Percentiles rank a stretch among this genome's conserved stretches.
phyloP scores from a whole-genome alignment of 768 basidiomycete genomes.

The Psilocybe tampanensis region DNA sequence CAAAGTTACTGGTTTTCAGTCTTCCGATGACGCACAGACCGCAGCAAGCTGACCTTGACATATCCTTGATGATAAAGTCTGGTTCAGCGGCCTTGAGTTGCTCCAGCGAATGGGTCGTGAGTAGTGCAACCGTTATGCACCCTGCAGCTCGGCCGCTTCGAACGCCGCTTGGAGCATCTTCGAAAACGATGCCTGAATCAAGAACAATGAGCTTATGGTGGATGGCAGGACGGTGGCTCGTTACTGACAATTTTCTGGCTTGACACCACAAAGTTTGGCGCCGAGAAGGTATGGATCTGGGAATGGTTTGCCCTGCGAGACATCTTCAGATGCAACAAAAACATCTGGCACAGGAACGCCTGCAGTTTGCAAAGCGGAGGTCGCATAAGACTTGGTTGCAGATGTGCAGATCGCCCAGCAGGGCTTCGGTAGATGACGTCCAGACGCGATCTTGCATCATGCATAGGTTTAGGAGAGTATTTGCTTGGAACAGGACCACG shows the following conservation, averaged over 20 bases:
- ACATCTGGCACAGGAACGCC: conserved; percentile 71
- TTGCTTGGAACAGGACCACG: conserved; percentile 1
- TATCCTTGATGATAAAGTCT: conserved; percentile 71
- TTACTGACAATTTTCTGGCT: conserved; percentile 59
- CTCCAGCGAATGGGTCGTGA: conserved; percentile 77
- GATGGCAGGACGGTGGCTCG: conserved; percentile 3
- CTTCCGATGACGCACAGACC: no score
- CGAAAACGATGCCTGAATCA: conserved; percentile 76
- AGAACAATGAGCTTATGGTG: background rate
- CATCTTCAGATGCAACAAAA: conserved; percentile 85
- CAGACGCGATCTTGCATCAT: conserved; percentile 36
- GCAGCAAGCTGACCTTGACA: conserved; percentile 55
- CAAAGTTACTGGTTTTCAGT: background rate
- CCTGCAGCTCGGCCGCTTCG: conserved; percentile 81
- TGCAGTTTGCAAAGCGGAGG: conserved; percentile 66
- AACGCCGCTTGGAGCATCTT: conserved; percentile 90
- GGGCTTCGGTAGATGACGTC: conserved; percentile 51
- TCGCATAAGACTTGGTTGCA: conserved; percentile 78
- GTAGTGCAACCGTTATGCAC: conserved; percentile 78
- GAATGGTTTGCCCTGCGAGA: conserved; percentile 78
- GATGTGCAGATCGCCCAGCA: conserved; percentile 89
- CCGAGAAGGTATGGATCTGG: conserved; percentile 93
- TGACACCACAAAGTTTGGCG: conserved; percentile 68
- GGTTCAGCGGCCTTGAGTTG: conserved; percentile 66
- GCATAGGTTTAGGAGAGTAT: conserved; percentile 7